Conservation (phyloP, 345 rosid genomes). For the Mallotus nudiflorus region DNA sequence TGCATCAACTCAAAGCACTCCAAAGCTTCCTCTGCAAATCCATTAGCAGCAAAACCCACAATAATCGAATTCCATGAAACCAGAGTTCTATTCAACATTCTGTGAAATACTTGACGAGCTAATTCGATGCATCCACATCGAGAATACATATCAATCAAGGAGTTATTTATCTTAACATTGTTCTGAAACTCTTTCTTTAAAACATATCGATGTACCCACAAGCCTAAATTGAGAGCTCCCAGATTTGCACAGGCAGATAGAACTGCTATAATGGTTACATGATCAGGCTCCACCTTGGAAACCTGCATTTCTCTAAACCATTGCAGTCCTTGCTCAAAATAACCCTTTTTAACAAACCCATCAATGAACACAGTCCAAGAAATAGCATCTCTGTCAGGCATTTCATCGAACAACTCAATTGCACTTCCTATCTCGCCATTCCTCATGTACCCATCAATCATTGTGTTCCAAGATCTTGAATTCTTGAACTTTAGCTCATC, state of each 20-base stretch:
- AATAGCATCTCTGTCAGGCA: constrained; percentile 26
- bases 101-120: constrained; percentile 28
- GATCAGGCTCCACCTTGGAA: constrained; percentile 24
- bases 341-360: constrained; percentile 30
- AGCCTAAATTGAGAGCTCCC: constrained; percentile 30
- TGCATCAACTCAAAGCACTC: constrained; percentile 25
- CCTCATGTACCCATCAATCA: constrained; percentile 28
- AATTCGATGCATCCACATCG: constrained; percentile 22
- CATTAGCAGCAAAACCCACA: constrained; percentile 29
- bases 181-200: constrained; percentile 17
- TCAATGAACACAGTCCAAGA: constrained; percentile 32
- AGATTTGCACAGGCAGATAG: constrained; percentile 28
- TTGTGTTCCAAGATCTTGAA: constrained; percentile 27
- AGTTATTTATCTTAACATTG: constrained; percentile 23
- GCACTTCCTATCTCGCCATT: constrained; percentile 14
- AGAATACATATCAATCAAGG: constrained; percentile 31
- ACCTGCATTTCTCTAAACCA: constrained; percentile 32
- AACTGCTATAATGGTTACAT: constrained; percentile 26
- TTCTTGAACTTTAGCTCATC: constrained; percentile 16
- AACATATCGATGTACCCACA: constrained; percentile 29
- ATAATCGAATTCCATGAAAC: constrained; percentile 35
- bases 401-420: constrained; percentile 26
- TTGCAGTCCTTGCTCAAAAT: constrained; percentile 21
- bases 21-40: constrained; percentile 22
- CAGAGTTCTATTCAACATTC: constrained; percentile 18